These are phyloP conservation scores for Monilinia fructicola DNA, from an alignment of 2,329 filamentous ascomycete genomes.

Conservation along the genomic window DNA sequence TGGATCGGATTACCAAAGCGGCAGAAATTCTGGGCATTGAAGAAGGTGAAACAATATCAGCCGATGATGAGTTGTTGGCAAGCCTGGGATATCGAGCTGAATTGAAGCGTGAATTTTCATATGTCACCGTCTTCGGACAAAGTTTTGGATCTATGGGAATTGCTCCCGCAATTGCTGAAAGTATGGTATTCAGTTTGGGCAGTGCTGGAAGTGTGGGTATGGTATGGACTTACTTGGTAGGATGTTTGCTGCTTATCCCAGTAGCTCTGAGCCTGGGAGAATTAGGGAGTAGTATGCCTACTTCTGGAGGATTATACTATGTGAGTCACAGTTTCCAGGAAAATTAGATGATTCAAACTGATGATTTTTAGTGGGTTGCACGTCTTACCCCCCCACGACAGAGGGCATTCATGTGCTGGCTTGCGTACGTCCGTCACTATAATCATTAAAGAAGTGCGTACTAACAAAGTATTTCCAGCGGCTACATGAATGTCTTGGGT, in stretches of 20 bases:
- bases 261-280: constrained; percentile 40
- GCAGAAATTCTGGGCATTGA: constrained; percentile 23
- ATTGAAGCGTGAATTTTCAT: constrained; percentile 40
- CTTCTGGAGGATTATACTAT: constrained; percentile 40
- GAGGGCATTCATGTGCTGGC: constrained; percentile 41
- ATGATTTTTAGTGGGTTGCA: constrained; percentile 38
- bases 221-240: constrained; percentile 40
- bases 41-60: constrained; percentile 24
- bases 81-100: constrained; percentile 39
- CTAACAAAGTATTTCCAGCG: constrained; percentile 29
- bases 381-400: constrained; percentile 36
- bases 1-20: constrained; percentile 4
- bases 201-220: constrained; percentile 38
- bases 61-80: constrained; percentile 38
- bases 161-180: constrained; percentile 39
- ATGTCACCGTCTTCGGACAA: constrained; percentile 39
- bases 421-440: constrained; percentile 35
- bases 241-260: constrained; percentile 38
- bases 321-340: constrained; percentile 23
- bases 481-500: constrained; percentile 41
- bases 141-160: constrained; percentile 41
- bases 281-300: constrained; percentile 40
- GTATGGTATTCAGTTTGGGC: constrained; percentile 38
- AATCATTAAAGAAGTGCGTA: not conserved
- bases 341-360: not conserved